Evolutionary conservation across 2,329 filamentous ascomycete species (phyloP), one percentile per base, ranked within the genome.

Genomic region (Ilyonectria robusta): DNA sequence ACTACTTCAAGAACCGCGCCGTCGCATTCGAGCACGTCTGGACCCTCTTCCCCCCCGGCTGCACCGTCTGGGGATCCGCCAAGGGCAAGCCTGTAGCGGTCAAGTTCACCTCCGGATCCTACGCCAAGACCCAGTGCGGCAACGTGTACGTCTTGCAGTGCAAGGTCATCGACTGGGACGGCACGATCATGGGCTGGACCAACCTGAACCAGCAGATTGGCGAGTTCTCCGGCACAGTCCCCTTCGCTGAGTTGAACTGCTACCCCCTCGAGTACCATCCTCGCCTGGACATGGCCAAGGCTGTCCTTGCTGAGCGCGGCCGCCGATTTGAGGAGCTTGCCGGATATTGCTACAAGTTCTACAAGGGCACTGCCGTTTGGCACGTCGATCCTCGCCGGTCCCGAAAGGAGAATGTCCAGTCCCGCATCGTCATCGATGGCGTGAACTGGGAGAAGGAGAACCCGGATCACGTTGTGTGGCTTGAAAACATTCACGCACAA

Each of bases 11-110:
- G 68, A 87, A 89, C 66, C 82, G 84, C 0, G 86, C 88, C 51
- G 84, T 89, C 57, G 84, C 84, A 0, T 88, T 84, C 57, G 80
- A 84, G 13, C 83, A 89, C 53, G 78, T 84, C 10, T 88, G 85
- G 86, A 84, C 84, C n/a, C 81, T 88, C 31, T 87, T 88, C 72
- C 81, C 82, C 57, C 86, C 86, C 0, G 84, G 83, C 0, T 79
- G 77, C 50, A 78, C 79, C 6, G 72, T 87, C 2, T 80, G 82
- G 57, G 79, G 81, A 1, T 73, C 77, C 7, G 77, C 81, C 67
- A 79, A 81, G 59, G 83, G 81, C 9, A 81, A 80, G 13, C 76
- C 80, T 5, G 80, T 79, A 4, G 81, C 81, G 13, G 81, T 81
- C 48, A 78, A 80, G 68, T 82, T 85, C 19, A 70, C 77, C 7